Evolutionary conservation across 306 rosid species (phyloP).

Genomic region (Begonia fuchsioides): DNA sequence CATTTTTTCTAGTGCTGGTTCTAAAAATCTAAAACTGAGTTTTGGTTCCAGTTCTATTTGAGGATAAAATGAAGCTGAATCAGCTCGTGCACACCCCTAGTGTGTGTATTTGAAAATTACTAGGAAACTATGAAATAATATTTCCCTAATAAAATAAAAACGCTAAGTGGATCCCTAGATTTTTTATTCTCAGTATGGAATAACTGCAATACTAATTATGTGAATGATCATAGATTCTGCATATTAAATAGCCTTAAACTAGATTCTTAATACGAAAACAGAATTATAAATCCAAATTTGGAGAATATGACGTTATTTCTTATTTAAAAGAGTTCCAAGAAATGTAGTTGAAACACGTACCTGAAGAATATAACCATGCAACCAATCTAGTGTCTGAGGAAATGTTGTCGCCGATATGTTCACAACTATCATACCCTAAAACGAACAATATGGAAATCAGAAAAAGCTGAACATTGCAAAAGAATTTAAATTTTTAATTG

Average conservation of each 20-base stretch:
- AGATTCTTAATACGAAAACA: background rate
- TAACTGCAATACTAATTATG: too few relatives aligned
- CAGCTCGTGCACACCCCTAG: too few relatives aligned
- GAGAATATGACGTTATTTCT: background rate
- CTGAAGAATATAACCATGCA: slow-evolving; percentile 83
- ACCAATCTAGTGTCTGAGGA: slow-evolving; percentile 89
- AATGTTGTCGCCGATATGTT: slow-evolving; percentile 80
- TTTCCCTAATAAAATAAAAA: too few relatives aligned
- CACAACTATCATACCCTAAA: slow-evolving; percentile 78
- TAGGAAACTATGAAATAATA: too few relatives aligned
- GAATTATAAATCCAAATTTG: background rate
- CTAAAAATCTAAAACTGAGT: too few relatives aligned
- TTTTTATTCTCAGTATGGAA: too few relatives aligned
- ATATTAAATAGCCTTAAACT: background rate
- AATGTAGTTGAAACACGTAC: slow-evolving; percentile 24
- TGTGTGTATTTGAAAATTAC: too few relatives aligned
- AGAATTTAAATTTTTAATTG: background rate
- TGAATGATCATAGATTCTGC: too few relatives aligned
- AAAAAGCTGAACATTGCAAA: background rate
- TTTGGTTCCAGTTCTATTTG: too few relatives aligned
- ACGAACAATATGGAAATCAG: slow-evolving; percentile 4
- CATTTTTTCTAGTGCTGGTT: too few relatives aligned
- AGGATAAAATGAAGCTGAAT: too few relatives aligned
- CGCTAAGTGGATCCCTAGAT: too few relatives aligned
- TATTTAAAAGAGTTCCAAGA: background rate